A percentile compares a stretch with the other conserved stretches of the same genome.
Conservation (phyloP, 805 yeast genomes). For the Kluyveromyces aestuarii region DNA sequence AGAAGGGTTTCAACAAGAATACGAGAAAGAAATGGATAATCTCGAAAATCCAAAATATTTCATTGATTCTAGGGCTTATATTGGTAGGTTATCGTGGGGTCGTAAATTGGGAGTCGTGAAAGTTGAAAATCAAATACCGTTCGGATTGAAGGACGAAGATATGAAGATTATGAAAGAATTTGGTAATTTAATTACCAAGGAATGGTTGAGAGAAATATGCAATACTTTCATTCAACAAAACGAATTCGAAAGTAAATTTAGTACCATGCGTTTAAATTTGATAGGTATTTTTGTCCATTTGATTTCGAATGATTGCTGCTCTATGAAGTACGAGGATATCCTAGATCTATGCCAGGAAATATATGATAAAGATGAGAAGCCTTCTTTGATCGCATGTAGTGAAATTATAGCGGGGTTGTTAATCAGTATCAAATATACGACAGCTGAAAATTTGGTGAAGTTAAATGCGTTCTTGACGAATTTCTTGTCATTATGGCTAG, state of each 20-base stretch:
- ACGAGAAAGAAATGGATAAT: slow-evolving; percentile 45
- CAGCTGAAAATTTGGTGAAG: slow-evolving; percentile 22
- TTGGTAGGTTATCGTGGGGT: slow-evolving; percentile 78
- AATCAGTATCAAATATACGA: slow-evolving; percentile 37
- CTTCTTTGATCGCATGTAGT: slow-evolving; percentile 63
- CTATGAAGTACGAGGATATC: slow-evolving; percentile 42
- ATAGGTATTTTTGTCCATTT: slow-evolving; percentile 43
- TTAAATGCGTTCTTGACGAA: slow-evolving; percentile 40
- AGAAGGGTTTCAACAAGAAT: slow-evolving; percentile 31
- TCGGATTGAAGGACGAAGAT: slow-evolving; percentile 36
- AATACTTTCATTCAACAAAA: slow-evolving; percentile 53
- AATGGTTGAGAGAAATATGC: slow-evolving; percentile 49
- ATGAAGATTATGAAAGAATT: slow-evolving; percentile 31
- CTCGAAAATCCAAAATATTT: slow-evolving; percentile 40
- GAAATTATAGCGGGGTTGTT: slow-evolving; percentile 64
- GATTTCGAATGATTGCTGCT: slow-evolving; percentile 32
- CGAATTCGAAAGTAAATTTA: slow-evolving; percentile 59
- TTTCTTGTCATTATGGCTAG: slow-evolving; percentile 39
- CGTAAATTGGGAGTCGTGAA: slow-evolving; percentile 35
- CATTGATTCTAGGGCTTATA: slow-evolving; percentile 46
- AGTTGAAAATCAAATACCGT: slow-evolving; percentile 24
- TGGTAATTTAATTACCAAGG: slow-evolving; percentile 39
- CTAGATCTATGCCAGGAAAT: slow-evolving; percentile 39
- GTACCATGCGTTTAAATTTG: slow-evolving; percentile 54
- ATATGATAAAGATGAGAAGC: slow-evolving; percentile 60